A percentile compares a stretch with the other conserved stretches of the same genome.
Conservation (phyloP, 1,139 yeast genomes). For the Geotrichum candidum region DNA sequence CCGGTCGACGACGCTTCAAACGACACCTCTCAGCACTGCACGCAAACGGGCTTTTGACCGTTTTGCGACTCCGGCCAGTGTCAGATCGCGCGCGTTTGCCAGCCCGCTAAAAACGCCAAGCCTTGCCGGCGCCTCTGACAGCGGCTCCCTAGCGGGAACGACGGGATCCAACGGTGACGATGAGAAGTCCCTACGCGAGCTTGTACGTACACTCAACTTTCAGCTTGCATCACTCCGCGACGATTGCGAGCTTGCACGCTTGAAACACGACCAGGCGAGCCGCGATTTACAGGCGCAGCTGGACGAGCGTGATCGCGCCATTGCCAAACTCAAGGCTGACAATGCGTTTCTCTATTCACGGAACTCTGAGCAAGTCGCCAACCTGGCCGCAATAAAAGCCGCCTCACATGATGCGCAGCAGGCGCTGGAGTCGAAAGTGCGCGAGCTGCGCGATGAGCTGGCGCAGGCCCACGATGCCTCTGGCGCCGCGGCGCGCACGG, state of each 20-base stretch:
- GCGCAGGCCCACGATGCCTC: constrained; percentile 18
- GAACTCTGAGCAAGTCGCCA: constrained; percentile 33
- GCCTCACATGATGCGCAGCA: constrained; percentile 26
- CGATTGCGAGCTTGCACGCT: constrained; percentile 32
- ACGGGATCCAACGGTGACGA: not conserved
- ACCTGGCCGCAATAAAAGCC: constrained; percentile 31
- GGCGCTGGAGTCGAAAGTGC: constrained; percentile 24
- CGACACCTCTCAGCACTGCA: not conserved
- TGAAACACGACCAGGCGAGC: constrained; percentile 33
- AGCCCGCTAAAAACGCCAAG: constrained; percentile 3
- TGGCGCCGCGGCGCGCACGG: not conserved
- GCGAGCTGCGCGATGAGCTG: constrained; percentile 20
- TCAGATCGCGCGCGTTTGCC: not conserved
- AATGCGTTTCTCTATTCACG: constrained; percentile 41
- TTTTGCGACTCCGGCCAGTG: not conserved
- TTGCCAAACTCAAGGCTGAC: constrained; percentile 37
- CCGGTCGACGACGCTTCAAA: not conserved
- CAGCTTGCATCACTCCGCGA: constrained; percentile 32
- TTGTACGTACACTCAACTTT: constrained; percentile 31
- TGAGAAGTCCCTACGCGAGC: constrained; percentile 17
- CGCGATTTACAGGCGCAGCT: constrained; percentile 32
- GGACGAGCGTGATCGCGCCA: constrained; percentile 32
- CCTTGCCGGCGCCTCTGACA: not conserved
- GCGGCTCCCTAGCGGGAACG: not conserved
- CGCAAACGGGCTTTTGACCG: not conserved